phyloP scores from a whole-genome alignment of 805 yeast species.

The Candida khao-thaluensis region DNA sequence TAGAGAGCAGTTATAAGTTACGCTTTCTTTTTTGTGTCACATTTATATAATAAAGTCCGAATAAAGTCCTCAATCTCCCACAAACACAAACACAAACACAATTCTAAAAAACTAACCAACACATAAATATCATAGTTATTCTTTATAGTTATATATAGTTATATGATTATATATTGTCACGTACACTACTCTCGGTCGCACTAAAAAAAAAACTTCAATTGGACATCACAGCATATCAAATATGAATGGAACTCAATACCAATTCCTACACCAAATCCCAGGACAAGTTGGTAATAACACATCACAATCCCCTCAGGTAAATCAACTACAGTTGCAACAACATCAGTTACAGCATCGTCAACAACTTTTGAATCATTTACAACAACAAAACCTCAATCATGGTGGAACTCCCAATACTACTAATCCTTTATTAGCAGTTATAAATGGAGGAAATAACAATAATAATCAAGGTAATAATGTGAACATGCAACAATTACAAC shows the following conservation, averaged over 20 bases:
- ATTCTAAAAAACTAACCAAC: too few species aligned
- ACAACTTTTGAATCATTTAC: slow-evolving; percentile 23
- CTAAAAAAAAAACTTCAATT: too few species aligned
- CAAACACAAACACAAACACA: too few species aligned
- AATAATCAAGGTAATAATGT: slow-evolving; percentile 16
- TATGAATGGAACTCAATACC: slow-evolving; percentile 46
- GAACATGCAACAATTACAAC: slow-evolving; percentile 9
- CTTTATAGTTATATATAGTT: too few species aligned
- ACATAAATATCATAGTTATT: too few species aligned
- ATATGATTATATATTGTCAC: too few species aligned
- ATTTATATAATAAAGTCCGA: too few species aligned
- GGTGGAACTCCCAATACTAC: slow-evolving; percentile 20
- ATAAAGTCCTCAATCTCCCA: too few species aligned
- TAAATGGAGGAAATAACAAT: slow-evolving; percentile 27
- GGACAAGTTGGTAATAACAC: slow-evolving; percentile 21
- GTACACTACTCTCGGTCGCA: too few species aligned
- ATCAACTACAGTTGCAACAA: slow-evolving; percentile 26
- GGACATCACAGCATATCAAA: neutral
- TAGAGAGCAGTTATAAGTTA: slow-evolving; percentile 27
- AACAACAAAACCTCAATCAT: slow-evolving; percentile 22
- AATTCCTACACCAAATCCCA: slow-evolving; percentile 35
- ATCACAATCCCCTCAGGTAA: slow-evolving; percentile 34
- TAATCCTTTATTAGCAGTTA: slow-evolving; percentile 37
- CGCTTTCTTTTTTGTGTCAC: too few species aligned
- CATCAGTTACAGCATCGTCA: slow-evolving; percentile 29